These are phyloP conservation scores for Bauhinia variegata DNA, from an alignment of 306 rosid genomes.

Conservation along the genomic window DNA sequence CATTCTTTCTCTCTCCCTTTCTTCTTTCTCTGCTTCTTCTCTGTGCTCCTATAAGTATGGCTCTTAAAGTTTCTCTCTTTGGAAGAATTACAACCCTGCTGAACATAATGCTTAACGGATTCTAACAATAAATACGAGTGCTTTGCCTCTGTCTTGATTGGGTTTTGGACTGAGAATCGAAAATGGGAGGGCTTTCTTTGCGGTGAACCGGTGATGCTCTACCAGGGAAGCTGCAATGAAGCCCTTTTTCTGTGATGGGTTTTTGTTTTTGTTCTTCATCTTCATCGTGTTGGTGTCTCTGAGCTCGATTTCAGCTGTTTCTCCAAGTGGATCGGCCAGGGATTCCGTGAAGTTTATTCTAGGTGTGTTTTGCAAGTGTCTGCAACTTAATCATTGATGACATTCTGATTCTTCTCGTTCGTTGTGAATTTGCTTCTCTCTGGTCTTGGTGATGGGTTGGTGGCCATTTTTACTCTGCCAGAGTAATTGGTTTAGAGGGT, in stretches of 20 bases:
- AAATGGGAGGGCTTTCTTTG: constrained; percentile 49
- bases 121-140: constrained; percentile 4
- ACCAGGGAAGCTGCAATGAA: constrained; percentile 43
- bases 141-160: background rate
- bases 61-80: constrained; percentile 18
- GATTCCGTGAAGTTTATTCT: constrained; percentile 45
- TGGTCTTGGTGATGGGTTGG: constrained; percentile 41
- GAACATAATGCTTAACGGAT: constrained; percentile 24
- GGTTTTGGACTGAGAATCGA: constrained; percentile 30
- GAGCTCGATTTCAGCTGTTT: constrained; percentile 58
- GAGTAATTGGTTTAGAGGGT: background rate
- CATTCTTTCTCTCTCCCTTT: constrained; percentile 14
- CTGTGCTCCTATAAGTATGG: constrained; percentile 8
- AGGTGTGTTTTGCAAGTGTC: constrained; percentile 55
- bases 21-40: background rate
- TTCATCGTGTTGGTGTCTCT: constrained; percentile 43
- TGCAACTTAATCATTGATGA: background rate
- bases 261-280: constrained; percentile 41
- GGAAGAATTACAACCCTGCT: constrained; percentile 22
- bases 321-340: constrained; percentile 39
- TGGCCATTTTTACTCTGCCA: background rate
- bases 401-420: constrained; percentile 25
- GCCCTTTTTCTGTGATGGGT: constrained; percentile 39
- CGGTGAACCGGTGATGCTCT: constrained; percentile 33
- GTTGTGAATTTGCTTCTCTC: too few relatives aligned